These are phyloP conservation scores for Amanita muscaria DNA, from an alignment of 768 basidiomycete genomes.

Conservation along the genomic window DNA sequence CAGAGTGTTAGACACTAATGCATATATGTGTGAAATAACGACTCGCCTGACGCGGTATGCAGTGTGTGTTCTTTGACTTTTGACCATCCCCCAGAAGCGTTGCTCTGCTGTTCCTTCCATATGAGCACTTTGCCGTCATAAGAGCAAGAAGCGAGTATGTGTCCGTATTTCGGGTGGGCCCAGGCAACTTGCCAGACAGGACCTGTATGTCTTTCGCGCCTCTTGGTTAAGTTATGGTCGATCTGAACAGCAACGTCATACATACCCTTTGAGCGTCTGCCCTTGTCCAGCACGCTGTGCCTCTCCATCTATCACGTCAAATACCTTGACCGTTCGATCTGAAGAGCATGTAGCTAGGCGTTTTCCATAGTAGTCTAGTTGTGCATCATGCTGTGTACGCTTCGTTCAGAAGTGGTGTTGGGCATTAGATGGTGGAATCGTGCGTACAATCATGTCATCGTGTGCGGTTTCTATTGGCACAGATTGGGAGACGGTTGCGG, in stretches of 20 bases:
- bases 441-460: constrained; percentile 94
- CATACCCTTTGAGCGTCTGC: constrained; percentile 76
- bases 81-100: constrained; percentile 63
- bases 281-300: constrained; percentile 60
- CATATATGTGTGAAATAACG: constrained; percentile 15
- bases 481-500: constrained; percentile 53
- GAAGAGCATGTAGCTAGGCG: constrained; percentile 95
- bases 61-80: constrained; percentile 94
- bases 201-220: constrained; percentile 94
- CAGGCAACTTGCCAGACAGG: constrained; percentile 98
- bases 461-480: constrained; percentile 91
- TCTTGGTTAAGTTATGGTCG: too few relatives aligned
- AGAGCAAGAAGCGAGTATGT: constrained; percentile 95
- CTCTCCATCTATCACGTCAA: constrained; percentile 89
- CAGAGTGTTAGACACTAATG: background rate
- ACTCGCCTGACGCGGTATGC: constrained; percentile 83
- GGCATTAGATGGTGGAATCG: too few relatives aligned
- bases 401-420: too few relatives aligned
- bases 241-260: too few relatives aligned
- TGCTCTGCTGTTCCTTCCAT: constrained; percentile 83
- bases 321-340: constrained; percentile 90
- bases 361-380: constrained; percentile 98
- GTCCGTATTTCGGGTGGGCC: constrained; percentile 97
- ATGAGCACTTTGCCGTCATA: constrained; percentile 98
- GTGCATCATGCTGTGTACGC: constrained; percentile 98